Base-by-base conservation (phyloP, 2,329 filamentous ascomycete species). In the Diaporthe citrichinensis region DNA sequence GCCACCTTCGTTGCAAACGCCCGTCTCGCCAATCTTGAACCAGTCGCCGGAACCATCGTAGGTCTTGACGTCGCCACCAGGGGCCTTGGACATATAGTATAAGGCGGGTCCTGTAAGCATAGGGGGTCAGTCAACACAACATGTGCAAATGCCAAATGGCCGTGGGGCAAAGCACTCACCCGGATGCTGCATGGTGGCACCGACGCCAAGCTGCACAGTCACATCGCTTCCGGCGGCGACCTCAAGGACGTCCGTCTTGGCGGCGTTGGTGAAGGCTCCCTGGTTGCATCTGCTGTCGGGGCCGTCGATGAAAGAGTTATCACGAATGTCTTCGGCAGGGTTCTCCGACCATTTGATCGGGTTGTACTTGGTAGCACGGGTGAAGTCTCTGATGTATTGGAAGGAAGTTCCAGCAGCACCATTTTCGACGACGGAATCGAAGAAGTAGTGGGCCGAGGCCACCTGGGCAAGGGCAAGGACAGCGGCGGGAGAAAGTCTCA, bases 81-180 rank as follows among this genome's bases (percentile, higher is more conserved):
- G 49, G 25, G 68, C 68, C 15, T 58, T 57, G 25, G 68, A 71
- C 68, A 86, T 80, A 0, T 61, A 61, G 23, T 59, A 61, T n/a
- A 41, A 41, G 58, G 58, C 58, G 23, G 58, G 58, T 20, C 57
- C 31, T 59, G 3, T 6, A 39, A 59, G 20, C 0, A n/a, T 59
- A 15, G 3, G 57, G 28, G 25, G 31, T 39, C 57, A 59, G 31
- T 25, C 20, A 59, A n/a, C 3, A 20, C 31, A 8, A 17, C 5
- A 10, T 53, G 51, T 9, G 25, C 10, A 15, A 53, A 53, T 53
- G 3, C n/a, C 4, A 53, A 53, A 25, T 25, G n/a, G n/a, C 4
- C n/a, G 4, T 28, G 57, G 31, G 31, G 57, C 3, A 23, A 34
- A 34, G 8, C 28, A 14, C 31, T 59, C 20, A 59, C 58, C 58